Percentiles rank a stretch among this genome's conserved stretches.
These are phyloP conservation scores for Stemphylium lycopersici DNA, from an alignment of 2,329 filamentous ascomycete species.

Conservation along the genomic window DNA sequence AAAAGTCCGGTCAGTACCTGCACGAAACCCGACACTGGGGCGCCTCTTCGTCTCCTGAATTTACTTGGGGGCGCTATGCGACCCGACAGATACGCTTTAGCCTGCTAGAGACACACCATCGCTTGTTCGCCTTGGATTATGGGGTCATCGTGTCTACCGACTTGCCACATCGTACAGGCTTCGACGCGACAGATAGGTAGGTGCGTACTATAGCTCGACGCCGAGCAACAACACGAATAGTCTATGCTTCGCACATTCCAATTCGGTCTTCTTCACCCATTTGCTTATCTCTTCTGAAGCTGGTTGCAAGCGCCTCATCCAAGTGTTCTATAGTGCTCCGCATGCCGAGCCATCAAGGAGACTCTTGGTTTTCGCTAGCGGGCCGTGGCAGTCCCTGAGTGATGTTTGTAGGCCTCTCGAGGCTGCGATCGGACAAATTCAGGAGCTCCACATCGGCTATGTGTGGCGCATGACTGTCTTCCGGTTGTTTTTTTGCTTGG, in stretches of 20 bases:
- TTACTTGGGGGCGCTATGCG: too few relatives aligned
- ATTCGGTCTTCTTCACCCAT: neutral
- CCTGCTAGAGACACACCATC: too few relatives aligned
- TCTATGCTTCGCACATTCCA: slow-evolving; percentile 7
- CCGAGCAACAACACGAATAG: slow-evolving; percentile 1
- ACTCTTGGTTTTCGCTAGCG: slow-evolving; percentile 3
- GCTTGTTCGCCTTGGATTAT: too few relatives aligned
- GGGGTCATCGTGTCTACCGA: too few relatives aligned
- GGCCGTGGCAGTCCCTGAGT: neutral
- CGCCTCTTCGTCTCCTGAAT: too few relatives aligned
- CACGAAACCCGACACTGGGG: too few relatives aligned
- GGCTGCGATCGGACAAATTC: neutral
- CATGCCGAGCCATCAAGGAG: slow-evolving; percentile 1
- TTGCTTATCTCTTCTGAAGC: slow-evolving; percentile 6
- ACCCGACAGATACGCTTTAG: too few relatives aligned
- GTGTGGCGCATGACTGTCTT: neutral
- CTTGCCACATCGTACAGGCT: neutral
- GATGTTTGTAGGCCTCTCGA: neutral
- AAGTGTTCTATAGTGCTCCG: neutral
- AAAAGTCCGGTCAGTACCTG: too few relatives aligned
- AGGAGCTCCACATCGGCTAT: neutral
- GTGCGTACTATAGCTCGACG: neutral
- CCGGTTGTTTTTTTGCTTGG: slow-evolving; percentile 5
- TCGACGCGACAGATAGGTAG: neutral
- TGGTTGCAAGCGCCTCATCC: neutral